These are phyloP conservation scores for Lasiodiplodia gonubiensis DNA, from an alignment of 2,329 filamentous ascomycete species.

Conservation along the genomic window DNA sequence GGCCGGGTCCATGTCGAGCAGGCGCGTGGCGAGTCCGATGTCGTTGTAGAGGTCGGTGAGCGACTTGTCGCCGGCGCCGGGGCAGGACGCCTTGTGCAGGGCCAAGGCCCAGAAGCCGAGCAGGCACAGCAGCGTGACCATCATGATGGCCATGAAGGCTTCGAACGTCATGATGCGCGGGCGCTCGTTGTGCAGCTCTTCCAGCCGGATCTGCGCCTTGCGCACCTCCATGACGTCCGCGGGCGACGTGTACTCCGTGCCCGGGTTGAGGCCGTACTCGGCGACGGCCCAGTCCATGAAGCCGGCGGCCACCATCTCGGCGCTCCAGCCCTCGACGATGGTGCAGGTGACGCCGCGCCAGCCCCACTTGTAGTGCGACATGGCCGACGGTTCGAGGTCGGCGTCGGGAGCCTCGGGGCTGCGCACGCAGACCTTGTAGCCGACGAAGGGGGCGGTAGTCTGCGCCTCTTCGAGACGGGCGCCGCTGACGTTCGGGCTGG, in stretches of 20 bases:
- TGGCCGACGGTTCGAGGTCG: no score
- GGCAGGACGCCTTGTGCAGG: not conserved
- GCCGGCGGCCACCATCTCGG: not conserved
- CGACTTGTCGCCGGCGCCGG: no score
- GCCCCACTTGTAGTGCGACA: no score
- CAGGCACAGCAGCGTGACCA: not conserved
- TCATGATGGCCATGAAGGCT: not conserved
- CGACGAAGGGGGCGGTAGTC: not conserved
- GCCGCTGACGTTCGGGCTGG: not conserved
- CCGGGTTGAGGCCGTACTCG: not conserved
- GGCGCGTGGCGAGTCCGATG: not conserved
- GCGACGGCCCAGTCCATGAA: conserved; percentile 11
- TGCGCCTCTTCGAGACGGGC: not conserved
- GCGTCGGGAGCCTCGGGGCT: not conserved
- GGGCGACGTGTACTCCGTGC: not conserved
- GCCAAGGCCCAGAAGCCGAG: not conserved
- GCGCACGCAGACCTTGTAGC: conserved; percentile 11
- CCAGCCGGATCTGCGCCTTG: not conserved
- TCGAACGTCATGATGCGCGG: not conserved
- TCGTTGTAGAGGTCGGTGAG: not conserved
- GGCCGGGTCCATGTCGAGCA: conserved; percentile 1
- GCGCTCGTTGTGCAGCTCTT: not conserved
- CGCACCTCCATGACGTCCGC: not conserved
- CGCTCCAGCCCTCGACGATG: not conserved
- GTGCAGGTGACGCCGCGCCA: not conserved